Percentiles rank a stretch among this genome's conserved stretches.
Conservation (phyloP, 345 rosid genomes). For the Euphorbia tirucalli region DNA sequence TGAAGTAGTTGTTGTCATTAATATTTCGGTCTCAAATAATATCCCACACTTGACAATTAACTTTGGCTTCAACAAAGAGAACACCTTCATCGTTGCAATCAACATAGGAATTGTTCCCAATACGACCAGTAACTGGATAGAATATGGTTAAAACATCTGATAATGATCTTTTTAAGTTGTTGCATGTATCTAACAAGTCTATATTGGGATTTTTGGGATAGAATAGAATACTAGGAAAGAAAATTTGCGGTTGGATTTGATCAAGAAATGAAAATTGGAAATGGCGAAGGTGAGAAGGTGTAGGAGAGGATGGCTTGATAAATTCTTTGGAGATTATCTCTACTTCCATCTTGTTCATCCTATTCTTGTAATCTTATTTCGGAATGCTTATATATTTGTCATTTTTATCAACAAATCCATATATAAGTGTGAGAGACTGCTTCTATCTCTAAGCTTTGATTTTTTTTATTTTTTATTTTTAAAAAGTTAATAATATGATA, state of each 20-base stretch:
- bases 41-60: neutral
- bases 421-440: too few species aligned
- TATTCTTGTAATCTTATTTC: too few species aligned
- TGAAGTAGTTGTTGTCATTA: slow-evolving; percentile 19
- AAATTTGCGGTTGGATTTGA: slow-evolving; percentile 23
- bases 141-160: slow-evolving; percentile 14
- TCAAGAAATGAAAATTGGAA: slow-evolving; percentile 29
- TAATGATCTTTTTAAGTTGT: slow-evolving; percentile 29
- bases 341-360: slow-evolving; percentile 11
- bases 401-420: too few species aligned
- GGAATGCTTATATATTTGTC: too few species aligned
- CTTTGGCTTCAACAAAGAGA: neutral
- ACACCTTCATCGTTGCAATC: neutral
- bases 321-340: slow-evolving; percentile 34
- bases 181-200: neutral
- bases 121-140: neutral
- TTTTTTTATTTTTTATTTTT: too few species aligned
- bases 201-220: neutral
- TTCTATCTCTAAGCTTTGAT: too few species aligned
- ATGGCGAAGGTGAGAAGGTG: slow-evolving; percentile 23
- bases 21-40: neutral
- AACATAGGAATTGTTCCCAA: neutral
- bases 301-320: slow-evolving; percentile 27
- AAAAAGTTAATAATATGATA: too few species aligned
- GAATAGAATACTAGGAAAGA: slow-evolving; percentile 5